Conservation (phyloP, 305 asterid genomes). For the Fraxinus sp. region DNA sequence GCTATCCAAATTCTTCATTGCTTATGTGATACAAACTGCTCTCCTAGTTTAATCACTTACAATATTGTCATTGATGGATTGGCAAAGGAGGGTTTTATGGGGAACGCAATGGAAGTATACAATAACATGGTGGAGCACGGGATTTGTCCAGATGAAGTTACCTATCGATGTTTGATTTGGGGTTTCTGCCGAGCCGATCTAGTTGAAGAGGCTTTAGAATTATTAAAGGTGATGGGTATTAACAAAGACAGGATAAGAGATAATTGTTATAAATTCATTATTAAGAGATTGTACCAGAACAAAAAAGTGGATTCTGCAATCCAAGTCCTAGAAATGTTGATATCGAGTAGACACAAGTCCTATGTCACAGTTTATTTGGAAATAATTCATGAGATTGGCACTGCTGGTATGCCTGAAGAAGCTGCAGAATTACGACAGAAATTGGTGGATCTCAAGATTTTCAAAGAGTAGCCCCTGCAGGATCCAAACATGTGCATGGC, state of each 20-base stretch:
- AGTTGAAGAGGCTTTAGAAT: conserved; percentile 65
- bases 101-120: conserved; percentile 64
- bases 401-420: conserved; percentile 68
- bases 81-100: conserved; percentile 68
- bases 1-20: conserved; percentile 52
- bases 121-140: conserved; percentile 51
- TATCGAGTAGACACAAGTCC: conserved; percentile 41
- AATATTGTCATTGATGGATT: conserved; percentile 77
- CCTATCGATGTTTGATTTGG: conserved; percentile 77
- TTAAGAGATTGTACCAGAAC: conserved; percentile 60
- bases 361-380: conserved; percentile 38
- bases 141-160: conserved; percentile 67
- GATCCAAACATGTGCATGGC: conserved; percentile 7
- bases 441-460: conserved; percentile 45
- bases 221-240: conserved; percentile 52
- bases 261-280: conserved; percentile 66
- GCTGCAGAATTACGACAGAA: conserved; percentile 55
- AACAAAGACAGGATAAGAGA: conserved; percentile 51
- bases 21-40: conserved; percentile 38
- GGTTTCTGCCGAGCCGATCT: conserved; percentile 76
- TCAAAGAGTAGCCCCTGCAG: conserved; percentile 29
- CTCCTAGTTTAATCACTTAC: conserved; percentile 67
- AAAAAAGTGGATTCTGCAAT: conserved; percentile 56
- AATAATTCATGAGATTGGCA: conserved; percentile 54
- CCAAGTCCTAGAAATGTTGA: conserved; percentile 56